These are phyloP conservation scores for Pseudogymnoascus sp. DNA, from an alignment of 2,329 filamentous ascomycete genomes.

Conservation along the genomic window DNA sequence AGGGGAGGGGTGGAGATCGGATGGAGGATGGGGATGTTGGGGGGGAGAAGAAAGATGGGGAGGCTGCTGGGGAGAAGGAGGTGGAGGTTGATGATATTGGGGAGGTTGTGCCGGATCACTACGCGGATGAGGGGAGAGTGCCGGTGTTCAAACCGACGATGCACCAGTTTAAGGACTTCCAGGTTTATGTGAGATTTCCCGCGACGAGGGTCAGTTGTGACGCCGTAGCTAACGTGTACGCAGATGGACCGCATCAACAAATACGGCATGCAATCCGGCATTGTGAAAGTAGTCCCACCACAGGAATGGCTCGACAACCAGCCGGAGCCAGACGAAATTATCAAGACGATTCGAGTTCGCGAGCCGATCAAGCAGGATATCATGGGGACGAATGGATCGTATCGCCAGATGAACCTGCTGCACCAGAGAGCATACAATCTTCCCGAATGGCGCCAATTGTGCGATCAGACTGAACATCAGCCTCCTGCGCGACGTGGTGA, in stretches of 20 bases:
- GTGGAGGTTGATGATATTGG: slow-evolving; percentile 54
- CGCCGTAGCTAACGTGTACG: not conserved
- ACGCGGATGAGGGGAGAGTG: slow-evolving; percentile 70
- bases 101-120: slow-evolving; percentile 77
- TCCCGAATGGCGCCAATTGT: slow-evolving; percentile 89
- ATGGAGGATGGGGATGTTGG: slow-evolving; percentile 16
- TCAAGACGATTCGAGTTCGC: slow-evolving; percentile 88
- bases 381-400: slow-evolving; percentile 88
- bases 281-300: slow-evolving; percentile 91
- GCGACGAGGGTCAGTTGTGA: not conserved
- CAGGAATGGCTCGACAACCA: slow-evolving; percentile 84
- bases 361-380: slow-evolving; percentile 99
- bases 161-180: slow-evolving; percentile 90
- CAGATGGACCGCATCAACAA: slow-evolving; percentile 65
- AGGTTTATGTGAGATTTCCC: slow-evolving; percentile 62
- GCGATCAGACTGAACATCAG: slow-evolving; percentile 91
- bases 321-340: slow-evolving; percentile 69
- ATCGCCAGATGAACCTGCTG: slow-evolving; percentile 94
- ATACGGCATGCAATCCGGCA: slow-evolving; percentile 96
- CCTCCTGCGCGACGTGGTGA: slow-evolving; percentile 86
- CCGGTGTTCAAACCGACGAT: slow-evolving; percentile 94
- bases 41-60: slow-evolving; percentile 24
- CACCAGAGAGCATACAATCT: slow-evolving; percentile 95
- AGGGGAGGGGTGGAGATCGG: slow-evolving; percentile 13
- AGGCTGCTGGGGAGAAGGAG: slow-evolving; percentile 12